A percentile compares a stretch with the other conserved stretches of the same genome.
These are phyloP conservation scores for Craterostigma plantagineum DNA, from an alignment of 257 asterid genomes.

Conservation along the genomic window DNA sequence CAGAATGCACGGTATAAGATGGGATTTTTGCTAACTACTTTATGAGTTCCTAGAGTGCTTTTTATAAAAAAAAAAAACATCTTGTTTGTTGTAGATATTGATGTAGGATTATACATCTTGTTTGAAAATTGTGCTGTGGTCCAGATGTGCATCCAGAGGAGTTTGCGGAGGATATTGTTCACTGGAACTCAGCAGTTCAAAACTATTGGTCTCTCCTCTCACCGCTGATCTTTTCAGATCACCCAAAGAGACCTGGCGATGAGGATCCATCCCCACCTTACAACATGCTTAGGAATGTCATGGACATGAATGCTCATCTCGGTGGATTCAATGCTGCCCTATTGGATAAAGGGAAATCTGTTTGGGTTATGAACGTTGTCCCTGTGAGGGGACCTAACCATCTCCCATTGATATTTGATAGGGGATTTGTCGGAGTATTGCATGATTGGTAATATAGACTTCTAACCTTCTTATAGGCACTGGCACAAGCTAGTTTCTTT, in stretches of 20 bases:
- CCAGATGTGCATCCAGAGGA: constrained; percentile 55
- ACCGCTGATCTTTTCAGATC: constrained; percentile 90
- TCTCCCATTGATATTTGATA: constrained; percentile 69
- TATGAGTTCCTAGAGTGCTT: too few species aligned
- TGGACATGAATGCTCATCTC: constrained; percentile 89
- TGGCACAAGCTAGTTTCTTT: too few species aligned
- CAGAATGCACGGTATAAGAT: constrained; percentile 62
- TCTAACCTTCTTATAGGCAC: not conserved
- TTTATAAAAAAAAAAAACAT: too few species aligned
- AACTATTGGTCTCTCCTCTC: constrained; percentile 95
- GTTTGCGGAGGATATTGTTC: constrained; percentile 50
- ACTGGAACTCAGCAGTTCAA: constrained; percentile 61
- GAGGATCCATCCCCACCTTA: constrained; percentile 99
- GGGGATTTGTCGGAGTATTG: constrained; percentile 75
- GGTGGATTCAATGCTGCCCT: constrained; percentile 91
- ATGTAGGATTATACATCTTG: too few species aligned
- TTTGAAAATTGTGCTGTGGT: not conserved
- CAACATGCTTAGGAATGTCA: constrained; percentile 96
- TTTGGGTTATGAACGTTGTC: constrained; percentile 95
- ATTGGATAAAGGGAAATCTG: constrained; percentile 64
- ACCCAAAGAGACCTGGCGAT: constrained; percentile 97
- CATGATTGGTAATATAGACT: constrained; percentile 91
- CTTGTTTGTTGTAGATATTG: too few species aligned
- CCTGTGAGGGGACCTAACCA: constrained; percentile 59
- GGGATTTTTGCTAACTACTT: too few species aligned